phyloP scores from a whole-genome alignment of 306 rosid genomes.

The Prinsepia uniflora region DNA sequence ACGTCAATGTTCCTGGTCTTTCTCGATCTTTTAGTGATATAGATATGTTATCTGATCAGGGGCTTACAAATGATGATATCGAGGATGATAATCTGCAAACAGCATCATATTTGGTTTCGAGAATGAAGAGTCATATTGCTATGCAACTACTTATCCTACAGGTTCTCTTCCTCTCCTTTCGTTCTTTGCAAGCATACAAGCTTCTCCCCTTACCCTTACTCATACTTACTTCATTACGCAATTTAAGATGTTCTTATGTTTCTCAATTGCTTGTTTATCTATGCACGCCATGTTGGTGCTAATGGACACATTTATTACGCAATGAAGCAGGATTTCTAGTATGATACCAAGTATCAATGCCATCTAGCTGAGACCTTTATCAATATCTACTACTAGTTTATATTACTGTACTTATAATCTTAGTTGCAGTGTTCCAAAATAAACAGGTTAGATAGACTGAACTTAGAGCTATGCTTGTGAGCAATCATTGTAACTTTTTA shows the following conservation, averaged over 20 bases:
- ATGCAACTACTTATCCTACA: conserved; percentile 82
- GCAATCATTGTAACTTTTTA: neutral
- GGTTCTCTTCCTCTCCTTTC: conserved; percentile 49
- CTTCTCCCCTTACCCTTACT: neutral
- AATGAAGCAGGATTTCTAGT: neutral
- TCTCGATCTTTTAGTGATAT: conserved; percentile 44
- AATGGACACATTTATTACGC: neutral
- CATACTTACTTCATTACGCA: neutral
- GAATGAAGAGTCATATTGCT: conserved; percentile 80
- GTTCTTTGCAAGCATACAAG: conserved; percentile 15
- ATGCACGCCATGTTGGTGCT: neutral
- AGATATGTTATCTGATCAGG: conserved; percentile 66
- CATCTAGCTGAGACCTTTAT: neutral
- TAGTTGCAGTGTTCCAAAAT: neutral
- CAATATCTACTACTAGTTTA: neutral
- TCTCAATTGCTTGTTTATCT: neutral
- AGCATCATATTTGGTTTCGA: conserved; percentile 72
- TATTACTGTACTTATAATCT: neutral
- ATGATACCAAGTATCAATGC: neutral
- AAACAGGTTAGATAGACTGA: neutral
- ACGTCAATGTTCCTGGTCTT: conserved; percentile 41
- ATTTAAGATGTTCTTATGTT: neutral
- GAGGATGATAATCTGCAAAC: conserved; percentile 87
- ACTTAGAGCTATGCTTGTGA: neutral
- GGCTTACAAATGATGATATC: conserved; percentile 58